A percentile compares a stretch with the other conserved stretches of the same genome.
Evolutionary conservation across 2,329 filamentous ascomycete genomes (phyloP).

Genomic region (Fusarium scirpi): DNA sequence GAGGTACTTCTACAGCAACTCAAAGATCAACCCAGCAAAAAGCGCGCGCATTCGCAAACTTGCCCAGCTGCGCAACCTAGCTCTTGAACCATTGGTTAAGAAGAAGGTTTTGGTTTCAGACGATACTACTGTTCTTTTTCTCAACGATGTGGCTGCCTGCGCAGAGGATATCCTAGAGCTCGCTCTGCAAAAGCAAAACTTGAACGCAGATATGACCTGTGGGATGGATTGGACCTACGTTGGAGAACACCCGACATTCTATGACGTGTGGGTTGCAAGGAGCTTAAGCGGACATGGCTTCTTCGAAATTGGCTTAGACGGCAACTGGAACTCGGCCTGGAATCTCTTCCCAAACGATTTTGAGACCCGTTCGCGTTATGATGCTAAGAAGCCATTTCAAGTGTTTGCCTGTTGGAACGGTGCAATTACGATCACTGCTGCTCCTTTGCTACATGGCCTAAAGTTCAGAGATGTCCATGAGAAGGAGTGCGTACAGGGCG

Average conservation of each 20-base stretch:
- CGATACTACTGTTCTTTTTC: constrained; percentile 61
- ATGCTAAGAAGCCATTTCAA: constrained; percentile 62
- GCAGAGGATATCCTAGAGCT: constrained; percentile 69
- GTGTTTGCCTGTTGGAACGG: constrained; percentile 74
- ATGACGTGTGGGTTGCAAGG: constrained; percentile 68
- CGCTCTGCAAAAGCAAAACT: constrained; percentile 59
- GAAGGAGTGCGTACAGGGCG: constrained; percentile 65
- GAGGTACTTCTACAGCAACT: constrained; percentile 58
- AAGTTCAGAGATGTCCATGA: constrained; percentile 56
- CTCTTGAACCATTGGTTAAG: constrained; percentile 60
- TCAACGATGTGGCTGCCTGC: constrained; percentile 67
- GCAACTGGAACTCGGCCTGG: constrained; percentile 62
- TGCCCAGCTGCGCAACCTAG: constrained; percentile 65
- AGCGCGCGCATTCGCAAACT: constrained; percentile 60
- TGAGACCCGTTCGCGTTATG: constrained; percentile 51
- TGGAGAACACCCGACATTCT: constrained; percentile 61
- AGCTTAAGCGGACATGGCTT: constrained; percentile 66
- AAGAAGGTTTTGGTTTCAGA: constrained; percentile 42
- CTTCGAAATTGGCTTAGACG: constrained; percentile 64
- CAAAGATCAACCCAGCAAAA: constrained; percentile 57
- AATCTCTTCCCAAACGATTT: constrained; percentile 64
- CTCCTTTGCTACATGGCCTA: constrained; percentile 58
- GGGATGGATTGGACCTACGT: constrained; percentile 69
- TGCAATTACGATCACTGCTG: constrained; percentile 62
- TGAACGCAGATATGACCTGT: constrained; percentile 67